A percentile compares a stretch with the other conserved stretches of the same genome.
phyloP scores from a whole-genome alignment of 495 filamentous ascomycete genomes.

The Podospora australis region DNA sequence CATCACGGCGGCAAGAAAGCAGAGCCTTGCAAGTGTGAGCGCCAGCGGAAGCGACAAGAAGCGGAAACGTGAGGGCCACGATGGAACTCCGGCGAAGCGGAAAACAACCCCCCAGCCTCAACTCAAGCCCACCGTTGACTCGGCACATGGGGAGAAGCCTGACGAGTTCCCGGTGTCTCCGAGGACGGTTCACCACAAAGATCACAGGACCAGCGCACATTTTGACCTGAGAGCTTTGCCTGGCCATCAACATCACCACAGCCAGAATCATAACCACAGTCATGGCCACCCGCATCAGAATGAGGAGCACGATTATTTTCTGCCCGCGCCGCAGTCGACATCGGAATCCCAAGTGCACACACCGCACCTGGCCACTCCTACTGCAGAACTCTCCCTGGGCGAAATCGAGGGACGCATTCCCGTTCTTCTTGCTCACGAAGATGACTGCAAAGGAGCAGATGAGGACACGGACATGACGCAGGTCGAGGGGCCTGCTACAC shows the following conservation, averaged over 20 bases:
- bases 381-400: constrained; percentile 29
- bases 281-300: not conserved
- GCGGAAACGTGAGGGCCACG: constrained; percentile 29
- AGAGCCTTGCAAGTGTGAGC: too few relatives aligned
- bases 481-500: not conserved
- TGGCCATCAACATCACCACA: not conserved
- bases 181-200: constrained; percentile 21
- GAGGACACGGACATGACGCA: not conserved
- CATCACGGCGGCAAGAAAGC: too few relatives aligned
- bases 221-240: not conserved
- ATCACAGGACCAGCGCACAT: constrained; percentile 3
- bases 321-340: not conserved
- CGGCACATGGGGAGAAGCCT: not conserved
- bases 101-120: constrained; percentile 6
- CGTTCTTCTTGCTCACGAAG: not conserved
- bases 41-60: constrained; percentile 33
- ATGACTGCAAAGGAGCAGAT: not conserved
- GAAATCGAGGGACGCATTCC: constrained; percentile 21
- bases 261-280: not conserved
- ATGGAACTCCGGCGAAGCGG: constrained; percentile 3
- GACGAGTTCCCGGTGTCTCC: constrained; percentile 38
- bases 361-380: constrained; percentile 31
- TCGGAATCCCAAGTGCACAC: constrained; percentile 12
- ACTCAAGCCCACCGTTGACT: not conserved
- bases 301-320: not conserved